Evolutionary conservation across 148 eudicot species (phyloP), one percentile per base, ranked within the genome.

Genomic region (Drosera capensis): DNA sequence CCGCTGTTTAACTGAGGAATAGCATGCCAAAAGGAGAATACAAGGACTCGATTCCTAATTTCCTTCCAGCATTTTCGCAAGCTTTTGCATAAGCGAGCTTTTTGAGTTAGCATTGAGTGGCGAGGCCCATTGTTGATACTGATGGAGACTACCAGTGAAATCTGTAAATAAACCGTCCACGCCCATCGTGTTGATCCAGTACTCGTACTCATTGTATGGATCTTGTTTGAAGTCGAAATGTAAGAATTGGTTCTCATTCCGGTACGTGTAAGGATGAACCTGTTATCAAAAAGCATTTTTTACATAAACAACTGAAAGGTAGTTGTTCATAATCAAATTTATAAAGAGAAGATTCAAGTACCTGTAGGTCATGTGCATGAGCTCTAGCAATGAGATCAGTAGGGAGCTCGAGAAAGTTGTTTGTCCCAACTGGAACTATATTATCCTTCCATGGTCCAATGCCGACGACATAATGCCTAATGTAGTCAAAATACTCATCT

Each of bases 391-490:
- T 88, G 45, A 90, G 73, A 71, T 85, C 95, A n/a, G 87, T 68
- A 23, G 99, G 95, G 12, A 52, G 46, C 56, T 65, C 78, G 52
- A 85, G 55, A 65, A 80, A 85, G 51, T 81, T 81, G 55, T 81
- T 60, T 16, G 48, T n/a, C n/a, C n/a, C 69, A 16, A 56, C 82
- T 20, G 82, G 80, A 71, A 80, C 85, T 15, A 84, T 11, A 2
- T 78, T 90, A 46, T 90, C 99, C 68, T 90, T 90, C 93, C 93
- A 84, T 19, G 99, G 99, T 58, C 93, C 99, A 47, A 90, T 85
- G 25, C 95, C 99, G 40, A n/a, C n/a, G n/a, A 80, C 82, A 31
- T 75, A 85, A 2, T 78, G 58, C 49, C 67, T 85, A 28, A 90
- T 85, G 62, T 64, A 78, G 59, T 84, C 72, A 11, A 90, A 46